Base-by-base conservation (phyloP, 441 rosid genomes). In the Capsella rubella region DNA sequence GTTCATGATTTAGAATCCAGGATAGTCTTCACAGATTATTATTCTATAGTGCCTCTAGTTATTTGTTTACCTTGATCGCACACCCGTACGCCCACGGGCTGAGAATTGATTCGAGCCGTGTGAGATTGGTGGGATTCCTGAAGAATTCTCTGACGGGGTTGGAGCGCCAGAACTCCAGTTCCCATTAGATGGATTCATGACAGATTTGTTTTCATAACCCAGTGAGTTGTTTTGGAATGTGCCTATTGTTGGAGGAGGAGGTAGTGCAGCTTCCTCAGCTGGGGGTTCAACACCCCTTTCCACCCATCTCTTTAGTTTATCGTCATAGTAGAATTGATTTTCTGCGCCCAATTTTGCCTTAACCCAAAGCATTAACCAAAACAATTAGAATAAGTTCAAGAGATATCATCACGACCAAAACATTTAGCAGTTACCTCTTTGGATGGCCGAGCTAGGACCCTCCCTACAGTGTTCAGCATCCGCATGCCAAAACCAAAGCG, bases 221-320 rank as follows among this genome's bases (percentile, higher is more conserved):
- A 84, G 50, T 50, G 68, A 78, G 70, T 84, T 84, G 56, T 80
- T 84, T 78, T 60, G 83, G 81, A 83, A 84, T 6, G 82, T 67
- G 57, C 88, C 72, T 46, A 65, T 52, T 12, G 85, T 88, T 37
- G 93, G 93, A 62, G 93, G 93, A 28, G 99, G 99, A 50, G 94
- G 79, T 71, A 87, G 74, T 25, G 88, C 87, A 43, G 90, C 73
- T 82, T 89, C 95, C 79, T 93, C 97, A 21, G 97, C 87, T 50
- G 97, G 87, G 32, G 88, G 88, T 66, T 87, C 96, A 58, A 80
- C 98, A 64, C 98, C 99, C 83, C 84, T 97, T 83, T 93, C 99
- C 49, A 93, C 95, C 99, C 99, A 90, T 85, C 97, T 89, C 88
- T 93, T 95, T 37, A 95, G 95, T 76, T 95, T 93, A 76, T 91